A percentile compares a stretch with the other conserved stretches of the same genome.
Evolutionary conservation across 73 alveolate genomes (phyloP).

Genomic region (Paramecium sexaurelia): DNA sequence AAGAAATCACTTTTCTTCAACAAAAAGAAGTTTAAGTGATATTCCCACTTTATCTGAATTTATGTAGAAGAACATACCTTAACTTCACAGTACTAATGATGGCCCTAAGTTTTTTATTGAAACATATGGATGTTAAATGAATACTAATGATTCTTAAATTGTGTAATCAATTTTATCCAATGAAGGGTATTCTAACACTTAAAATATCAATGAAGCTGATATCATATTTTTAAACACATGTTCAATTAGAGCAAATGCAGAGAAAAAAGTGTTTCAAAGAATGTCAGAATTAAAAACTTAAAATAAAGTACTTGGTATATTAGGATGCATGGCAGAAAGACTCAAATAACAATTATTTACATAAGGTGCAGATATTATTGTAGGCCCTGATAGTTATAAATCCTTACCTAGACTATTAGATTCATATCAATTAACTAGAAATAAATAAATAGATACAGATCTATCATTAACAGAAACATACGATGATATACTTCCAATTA

Average conservation of each 20-base stretch:
- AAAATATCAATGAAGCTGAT: constrained; percentile 68
- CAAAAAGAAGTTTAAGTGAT: not conserved
- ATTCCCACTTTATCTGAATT: not conserved
- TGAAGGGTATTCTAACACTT: not conserved
- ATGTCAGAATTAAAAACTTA: constrained; percentile 63
- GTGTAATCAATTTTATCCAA: constrained; percentile 34
- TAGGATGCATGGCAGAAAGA: constrained; percentile 93
- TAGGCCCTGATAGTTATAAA: constrained; percentile 91
- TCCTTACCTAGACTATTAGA: constrained; percentile 76
- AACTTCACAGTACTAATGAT: not conserved
- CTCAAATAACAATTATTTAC: constrained; percentile 75
- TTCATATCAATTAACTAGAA: constrained; percentile 13
- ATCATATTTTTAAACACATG: constrained; percentile 85
- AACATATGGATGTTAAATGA: constrained; percentile 20
- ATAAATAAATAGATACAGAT: constrained; percentile 78
- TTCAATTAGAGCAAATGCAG: constrained; percentile 90
- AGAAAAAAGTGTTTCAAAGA: constrained; percentile 81
- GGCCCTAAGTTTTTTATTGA: not conserved
- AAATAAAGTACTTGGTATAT: constrained; percentile 75
- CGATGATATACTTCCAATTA: constrained; percentile 85
- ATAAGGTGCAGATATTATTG: constrained; percentile 80
- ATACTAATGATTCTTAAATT: not conserved
- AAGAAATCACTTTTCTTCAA: not conserved
- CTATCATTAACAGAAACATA: constrained; percentile 85
- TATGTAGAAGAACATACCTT: not conserved